Evolutionary conservation across 768 basidiomycete species (phyloP), one percentile per base, ranked within the genome.

Genomic region (Guyanaporus albipodus): DNA sequence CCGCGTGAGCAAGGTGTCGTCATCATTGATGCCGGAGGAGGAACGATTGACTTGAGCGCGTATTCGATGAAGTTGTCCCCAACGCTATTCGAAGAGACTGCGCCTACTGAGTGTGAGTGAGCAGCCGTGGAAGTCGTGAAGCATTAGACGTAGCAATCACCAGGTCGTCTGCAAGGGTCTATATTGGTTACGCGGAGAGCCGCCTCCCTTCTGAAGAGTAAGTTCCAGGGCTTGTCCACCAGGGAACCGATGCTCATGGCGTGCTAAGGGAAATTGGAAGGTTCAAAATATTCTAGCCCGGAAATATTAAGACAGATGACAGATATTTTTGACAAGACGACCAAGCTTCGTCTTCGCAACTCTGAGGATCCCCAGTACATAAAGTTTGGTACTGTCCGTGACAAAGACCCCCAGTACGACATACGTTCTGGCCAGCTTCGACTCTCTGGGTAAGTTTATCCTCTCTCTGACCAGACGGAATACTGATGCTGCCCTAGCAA

Each of bases 21-120:
- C 15, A 57, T 80, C 14, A 70, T 79, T 8, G 79, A 81, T 54
- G 76, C 75, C 8, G 79, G 79, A 9, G 74, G 75, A 18, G 68
- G 70, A 4, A 73, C 70, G 6, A 60, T 71, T 5, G 73, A 73
- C 42, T 28, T 73, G 31, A 77, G 75, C 52, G 71, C 67, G 44
- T 73, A 62, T 64, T 66, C 55, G 21, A 69, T 74, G 63, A 68
- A 58, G 19, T 54, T 66, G 36, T 70, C 72, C 11, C 68, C 70
- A 46, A 40, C 70, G 54, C 57, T 57, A 15, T 68, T 74, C 17
- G 59, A 76, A 32, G 71, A 74, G 49, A 59, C 73, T 36, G 60
- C 62, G 12, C 61, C 64, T 29, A 58, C 64, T 32, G 67, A 66
- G 38, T 69, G 70, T 70, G 46, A 50, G 67, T 46, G n/a, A 15